Evolutionary conservation across 2,329 filamentous ascomycete species (phyloP), one percentile per base, ranked within the genome.

Genomic region (Alternaria angustiovoidea): DNA sequence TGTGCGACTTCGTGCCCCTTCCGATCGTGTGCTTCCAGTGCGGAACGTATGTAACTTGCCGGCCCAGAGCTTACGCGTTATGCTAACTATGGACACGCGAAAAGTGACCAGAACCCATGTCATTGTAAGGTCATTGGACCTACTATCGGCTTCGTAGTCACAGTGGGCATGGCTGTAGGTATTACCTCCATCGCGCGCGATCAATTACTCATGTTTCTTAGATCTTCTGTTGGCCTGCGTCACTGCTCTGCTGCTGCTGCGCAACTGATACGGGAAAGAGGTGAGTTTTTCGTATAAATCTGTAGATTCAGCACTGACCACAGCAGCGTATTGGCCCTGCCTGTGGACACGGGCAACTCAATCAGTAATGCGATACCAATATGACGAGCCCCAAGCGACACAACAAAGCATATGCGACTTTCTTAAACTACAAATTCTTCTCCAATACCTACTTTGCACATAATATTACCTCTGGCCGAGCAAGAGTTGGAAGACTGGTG

Each of bases 101-200:
- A 38, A 46, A 86, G 84, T 8, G 80, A 86, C 61, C 83, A 87
- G 66, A 87, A 87, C 56, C 85, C 85, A 3, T 87, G 85, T 57
- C 83, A 82, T 62, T 86, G 84, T 69, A 87, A 87, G 70, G 79
- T 87, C 8, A 79, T 87, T 28, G 84, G 85, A 1, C 85, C 85
- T 38, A 87, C 84, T 1, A 68, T 87, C 43, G 84, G 84, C 69
- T 85, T 85, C 62, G 75, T 72, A 9, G 74, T 81, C 51, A 82
- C 82, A 1, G 75, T 87, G 41, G 75, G 81, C 51, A 78, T 83
- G 61, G 84, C 83, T 49, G 83, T 86, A 79, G 58, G 81, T 5
- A 3, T n/a, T 9, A 7, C 14, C 78, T 57, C 7, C 26, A 16
- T 5, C 24, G n/a, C 18, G 41, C 30, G 4, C 54, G 12, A 51